Percentiles rank a stretch among this genome's conserved stretches.
Evolutionary conservation across 164 flowering plant species (phyloP).

Genomic region (Amborella trichopoda): DNA sequence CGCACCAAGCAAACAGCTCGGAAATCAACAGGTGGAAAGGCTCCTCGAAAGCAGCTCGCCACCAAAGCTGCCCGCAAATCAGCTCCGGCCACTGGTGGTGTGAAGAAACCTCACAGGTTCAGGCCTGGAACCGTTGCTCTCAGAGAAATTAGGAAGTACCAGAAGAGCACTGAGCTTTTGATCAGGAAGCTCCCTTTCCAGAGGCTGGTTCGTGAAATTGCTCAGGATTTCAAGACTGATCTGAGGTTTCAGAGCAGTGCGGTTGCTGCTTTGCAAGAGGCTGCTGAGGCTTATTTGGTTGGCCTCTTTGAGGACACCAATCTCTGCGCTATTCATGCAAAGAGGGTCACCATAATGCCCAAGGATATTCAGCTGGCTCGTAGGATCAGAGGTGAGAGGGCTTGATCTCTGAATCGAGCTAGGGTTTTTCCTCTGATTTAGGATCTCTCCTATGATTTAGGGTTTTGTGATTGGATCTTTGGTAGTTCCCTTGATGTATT

Average conservation of each 20-base stretch:
- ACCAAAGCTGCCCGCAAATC: slow-evolving; percentile 11
- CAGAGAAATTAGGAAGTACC: slow-evolving; percentile 9
- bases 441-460: no score
- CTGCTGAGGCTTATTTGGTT: slow-evolving; percentile 10
- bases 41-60: slow-evolving; percentile 10
- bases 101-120: slow-evolving; percentile 11
- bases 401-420: no score
- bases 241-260: slow-evolving; percentile 11
- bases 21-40: slow-evolving; percentile 10
- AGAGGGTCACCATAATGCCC: slow-evolving; percentile 14
- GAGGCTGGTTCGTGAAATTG: slow-evolving; percentile 9
- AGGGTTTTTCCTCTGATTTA: no score
- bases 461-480: no score
- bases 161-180: slow-evolving; percentile 11
- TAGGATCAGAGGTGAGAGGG: slow-evolving; percentile 10
- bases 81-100: slow-evolving; percentile 10
- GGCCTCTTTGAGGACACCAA: slow-evolving; percentile 14
- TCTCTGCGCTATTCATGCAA: slow-evolving; percentile 11
- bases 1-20: slow-evolving; percentile 8
- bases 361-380: slow-evolving; percentile 12
- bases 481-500: no score
- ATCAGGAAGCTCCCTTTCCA: slow-evolving; percentile 10
- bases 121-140: slow-evolving; percentile 10
- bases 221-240: slow-evolving; percentile 12
- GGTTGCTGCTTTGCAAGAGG: slow-evolving; percentile 9